These are phyloP conservation scores for Colletotrichum sp. DNA, from an alignment of 2,329 filamentous ascomycete species.

Conservation along the genomic window DNA sequence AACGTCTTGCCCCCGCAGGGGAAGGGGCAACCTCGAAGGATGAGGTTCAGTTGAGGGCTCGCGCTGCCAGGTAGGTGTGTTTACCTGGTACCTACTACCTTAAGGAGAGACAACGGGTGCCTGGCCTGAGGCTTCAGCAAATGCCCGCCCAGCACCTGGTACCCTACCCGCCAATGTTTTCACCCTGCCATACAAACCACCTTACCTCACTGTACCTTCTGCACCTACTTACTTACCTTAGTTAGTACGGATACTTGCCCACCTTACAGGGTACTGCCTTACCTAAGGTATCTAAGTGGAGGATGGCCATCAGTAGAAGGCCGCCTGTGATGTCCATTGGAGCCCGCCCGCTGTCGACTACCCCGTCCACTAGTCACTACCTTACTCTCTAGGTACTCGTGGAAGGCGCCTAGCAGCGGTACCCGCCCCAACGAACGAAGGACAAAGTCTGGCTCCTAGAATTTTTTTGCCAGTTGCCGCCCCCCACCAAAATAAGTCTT, in stretches of 20 bases:
- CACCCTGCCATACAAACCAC: neutral
- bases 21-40: neutral
- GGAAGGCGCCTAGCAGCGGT: constrained; percentile 13
- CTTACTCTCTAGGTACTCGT: neutral
- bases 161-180: neutral
- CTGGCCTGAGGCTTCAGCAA: neutral
- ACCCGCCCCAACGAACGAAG: constrained; percentile 15
- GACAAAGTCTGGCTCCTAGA: constrained; percentile 7
- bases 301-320: neutral
- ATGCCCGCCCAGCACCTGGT: neutral
- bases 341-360: neutral
- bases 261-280: neutral
- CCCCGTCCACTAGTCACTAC: neutral
- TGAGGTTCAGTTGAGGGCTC: neutral
- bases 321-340: neutral
- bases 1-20: neutral
- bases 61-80: neutral
- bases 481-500: constrained; percentile 23
- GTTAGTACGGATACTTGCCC: neutral
- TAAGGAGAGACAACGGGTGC: neutral
- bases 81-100: neutral
- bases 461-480: constrained; percentile 7
- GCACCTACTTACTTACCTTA: neutral
- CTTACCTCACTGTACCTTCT: neutral
- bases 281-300: neutral